phyloP scores from a whole-genome alignment of 768 basidiomycete species.

The Podaxis carcinomalis region DNA sequence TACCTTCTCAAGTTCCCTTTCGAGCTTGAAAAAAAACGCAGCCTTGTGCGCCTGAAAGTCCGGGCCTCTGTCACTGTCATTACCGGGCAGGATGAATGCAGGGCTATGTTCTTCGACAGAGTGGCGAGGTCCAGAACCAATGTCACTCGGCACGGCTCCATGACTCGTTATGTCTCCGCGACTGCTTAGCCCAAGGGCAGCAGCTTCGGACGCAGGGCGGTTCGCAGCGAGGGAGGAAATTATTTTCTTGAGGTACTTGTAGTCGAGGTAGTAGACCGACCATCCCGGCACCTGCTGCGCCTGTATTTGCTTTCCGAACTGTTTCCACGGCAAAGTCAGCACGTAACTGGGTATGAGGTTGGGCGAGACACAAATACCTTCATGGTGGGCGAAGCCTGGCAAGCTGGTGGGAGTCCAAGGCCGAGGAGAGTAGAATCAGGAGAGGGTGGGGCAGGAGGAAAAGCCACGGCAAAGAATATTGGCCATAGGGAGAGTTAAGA shows the following conservation, averaged over 20 bases:
- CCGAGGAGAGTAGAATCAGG: background rate
- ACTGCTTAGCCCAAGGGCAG: slow-evolving; percentile 77
- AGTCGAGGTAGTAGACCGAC: slow-evolving; percentile 94
- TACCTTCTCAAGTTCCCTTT: slow-evolving; percentile 96
- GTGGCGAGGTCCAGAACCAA: slow-evolving; percentile 37
- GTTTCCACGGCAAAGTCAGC: slow-evolving; percentile 12
- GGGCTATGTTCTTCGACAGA: slow-evolving; percentile 20
- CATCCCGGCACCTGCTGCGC: slow-evolving; percentile 96
- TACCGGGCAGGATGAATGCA: slow-evolving; percentile 57
- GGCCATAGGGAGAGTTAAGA: background rate
- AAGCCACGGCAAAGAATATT: background rate
- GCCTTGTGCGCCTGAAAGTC: slow-evolving; percentile 95
- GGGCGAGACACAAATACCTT: slow-evolving; percentile 24
- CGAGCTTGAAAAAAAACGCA: slow-evolving; percentile 98
- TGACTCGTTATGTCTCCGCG: slow-evolving; percentile 51
- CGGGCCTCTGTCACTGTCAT: slow-evolving; percentile 71
- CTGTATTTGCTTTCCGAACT: slow-evolving; percentile 99
- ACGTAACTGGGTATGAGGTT: background rate
- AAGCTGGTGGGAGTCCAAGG: background rate
- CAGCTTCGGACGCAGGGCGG: slow-evolving; percentile 87
- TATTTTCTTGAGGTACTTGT: slow-evolving; percentile 98
- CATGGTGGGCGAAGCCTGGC: slow-evolving; percentile 19
- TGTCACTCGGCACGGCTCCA: slow-evolving; percentile 25
- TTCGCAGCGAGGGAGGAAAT: slow-evolving; percentile 92
- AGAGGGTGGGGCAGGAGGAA: background rate